Conservation (phyloP, 805 yeast genomes). For the Ogataea polymorpha region DNA sequence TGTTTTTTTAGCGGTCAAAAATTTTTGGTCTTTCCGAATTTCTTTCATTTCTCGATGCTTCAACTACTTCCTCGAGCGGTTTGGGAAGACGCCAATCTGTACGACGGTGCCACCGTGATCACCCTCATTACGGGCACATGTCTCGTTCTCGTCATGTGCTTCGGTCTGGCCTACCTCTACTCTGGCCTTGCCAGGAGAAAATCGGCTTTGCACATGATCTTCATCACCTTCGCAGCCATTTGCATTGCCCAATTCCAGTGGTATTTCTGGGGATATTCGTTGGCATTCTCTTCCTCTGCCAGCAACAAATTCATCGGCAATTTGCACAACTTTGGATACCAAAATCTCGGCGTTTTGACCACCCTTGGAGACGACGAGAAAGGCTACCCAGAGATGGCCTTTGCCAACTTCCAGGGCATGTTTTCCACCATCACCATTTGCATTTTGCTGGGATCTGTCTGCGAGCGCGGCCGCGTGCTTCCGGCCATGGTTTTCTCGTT, state of each 20-base stretch:
- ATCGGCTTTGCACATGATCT: constrained; percentile 82
- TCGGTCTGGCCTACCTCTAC: constrained; percentile 89
- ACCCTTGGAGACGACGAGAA: constrained; percentile 21
- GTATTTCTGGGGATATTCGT: constrained; percentile 98
- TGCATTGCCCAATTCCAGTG: constrained; percentile 70
- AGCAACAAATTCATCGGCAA: constrained; percentile 86
- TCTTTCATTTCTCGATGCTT: constrained; percentile 4
- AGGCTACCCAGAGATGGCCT: constrained; percentile 77
- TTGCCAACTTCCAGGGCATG: constrained; percentile 86
- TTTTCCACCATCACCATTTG: constrained; percentile 89
- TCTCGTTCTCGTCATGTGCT: constrained; percentile 86
- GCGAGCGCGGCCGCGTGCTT: constrained; percentile 86
- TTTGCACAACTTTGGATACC: constrained; percentile 76
- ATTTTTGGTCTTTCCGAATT: neutral
- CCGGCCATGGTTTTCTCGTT: constrained; percentile 83
- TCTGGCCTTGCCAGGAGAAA: constrained; percentile 89
- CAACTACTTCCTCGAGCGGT: constrained; percentile 21
- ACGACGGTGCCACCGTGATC: constrained; percentile 46
- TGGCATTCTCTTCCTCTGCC: constrained; percentile 81
- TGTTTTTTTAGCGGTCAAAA: constrained; percentile 2
- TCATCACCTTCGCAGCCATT: constrained; percentile 73
- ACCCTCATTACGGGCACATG: constrained; percentile 61
- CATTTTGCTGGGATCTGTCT: constrained; percentile 87
- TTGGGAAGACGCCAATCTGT: constrained; percentile 26
- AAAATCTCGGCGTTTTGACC: constrained; percentile 53